These are phyloP conservation scores for Lizanozyma gosingica DNA, from an alignment of 1,139 yeast species.

Conservation along the genomic window DNA sequence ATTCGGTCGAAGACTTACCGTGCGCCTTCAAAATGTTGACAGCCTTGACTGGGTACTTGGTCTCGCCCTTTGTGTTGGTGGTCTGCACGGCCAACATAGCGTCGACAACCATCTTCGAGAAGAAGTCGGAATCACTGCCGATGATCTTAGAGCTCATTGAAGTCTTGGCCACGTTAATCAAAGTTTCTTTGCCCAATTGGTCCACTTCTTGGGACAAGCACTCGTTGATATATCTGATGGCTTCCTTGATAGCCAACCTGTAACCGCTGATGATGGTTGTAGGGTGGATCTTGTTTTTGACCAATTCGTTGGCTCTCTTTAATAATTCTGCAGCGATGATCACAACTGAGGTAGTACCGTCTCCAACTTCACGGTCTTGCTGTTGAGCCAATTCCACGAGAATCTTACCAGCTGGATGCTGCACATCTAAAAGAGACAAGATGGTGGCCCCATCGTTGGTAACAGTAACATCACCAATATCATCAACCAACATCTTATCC, in stretches of 20 bases:
- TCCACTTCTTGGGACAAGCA: slow-evolving; percentile 79
- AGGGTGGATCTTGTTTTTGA: slow-evolving; percentile 90
- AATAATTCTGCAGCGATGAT: slow-evolving; percentile 89
- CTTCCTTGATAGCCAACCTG: slow-evolving; percentile 88
- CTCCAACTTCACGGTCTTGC: slow-evolving; percentile 98
- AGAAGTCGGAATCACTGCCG: slow-evolving; percentile 92
- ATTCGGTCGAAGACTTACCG: slow-evolving; percentile 86
- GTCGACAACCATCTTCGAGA: slow-evolving; percentile 85
- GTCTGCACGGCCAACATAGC: slow-evolving; percentile 95
- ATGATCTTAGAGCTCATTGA: slow-evolving; percentile 96
- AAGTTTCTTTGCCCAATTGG: slow-evolving; percentile 71
- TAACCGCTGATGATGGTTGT: slow-evolving; percentile 96
- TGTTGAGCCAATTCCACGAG: slow-evolving; percentile 96
- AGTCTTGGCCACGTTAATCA: slow-evolving; percentile 85
- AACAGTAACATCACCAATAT: slow-evolving; percentile 97
- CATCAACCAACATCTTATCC: slow-evolving; percentile 98
- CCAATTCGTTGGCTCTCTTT: slow-evolving; percentile 90
- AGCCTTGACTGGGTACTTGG: slow-evolving; percentile 93
- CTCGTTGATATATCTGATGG: slow-evolving; percentile 79
- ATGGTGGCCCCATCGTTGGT: slow-evolving; percentile 99
- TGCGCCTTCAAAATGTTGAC: slow-evolving; percentile 94
- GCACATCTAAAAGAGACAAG: slow-evolving; percentile 82
- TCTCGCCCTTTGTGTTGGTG: slow-evolving; percentile 78
- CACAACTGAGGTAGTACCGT: slow-evolving; percentile 95
- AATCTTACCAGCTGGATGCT: slow-evolving; percentile 98